Percentiles rank a stretch among this genome's conserved stretches.
Evolutionary conservation across 1,139 yeast genomes (phyloP).

Genomic region (Saccharomyces hybrid): DNA sequence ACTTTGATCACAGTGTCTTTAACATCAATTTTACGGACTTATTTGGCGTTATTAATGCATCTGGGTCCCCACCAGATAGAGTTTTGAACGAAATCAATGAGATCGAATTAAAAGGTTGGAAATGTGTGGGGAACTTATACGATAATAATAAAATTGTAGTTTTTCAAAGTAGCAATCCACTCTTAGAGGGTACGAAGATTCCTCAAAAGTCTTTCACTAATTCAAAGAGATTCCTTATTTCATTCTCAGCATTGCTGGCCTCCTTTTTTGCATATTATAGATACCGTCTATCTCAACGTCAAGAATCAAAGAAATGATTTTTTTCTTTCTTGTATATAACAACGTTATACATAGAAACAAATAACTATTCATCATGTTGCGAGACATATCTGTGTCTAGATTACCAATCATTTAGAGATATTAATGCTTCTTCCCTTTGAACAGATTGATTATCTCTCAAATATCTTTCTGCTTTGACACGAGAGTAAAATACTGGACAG

Average conservation of each 20-base stretch:
- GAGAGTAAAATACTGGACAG: slow-evolving; percentile 35
- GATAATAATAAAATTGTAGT: slow-evolving; percentile 2
- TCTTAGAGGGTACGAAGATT: not conserved
- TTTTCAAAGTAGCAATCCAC: not conserved
- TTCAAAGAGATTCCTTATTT: not conserved
- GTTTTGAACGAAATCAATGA: slow-evolving; percentile 14
- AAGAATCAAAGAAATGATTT: not conserved
- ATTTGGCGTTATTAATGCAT: slow-evolving; percentile 21
- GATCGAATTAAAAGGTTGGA: slow-evolving; percentile 22
- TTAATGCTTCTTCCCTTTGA: slow-evolving; percentile 7
- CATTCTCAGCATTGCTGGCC: slow-evolving; percentile 1
- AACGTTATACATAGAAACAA: not conserved
- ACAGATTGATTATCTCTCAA: slow-evolving; percentile 3
- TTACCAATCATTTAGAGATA: slow-evolving; percentile 14
- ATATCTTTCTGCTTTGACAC: slow-evolving; percentile 20
- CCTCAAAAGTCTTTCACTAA: not conserved
- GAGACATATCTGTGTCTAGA: not conserved
- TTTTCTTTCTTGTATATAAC: not conserved
- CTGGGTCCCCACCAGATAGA: slow-evolving; percentile 20
- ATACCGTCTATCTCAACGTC: not conserved
- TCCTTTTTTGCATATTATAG: slow-evolving; percentile 5
- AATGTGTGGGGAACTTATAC: slow-evolving; percentile 16
- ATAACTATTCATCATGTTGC: not conserved
- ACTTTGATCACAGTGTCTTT: slow-evolving; percentile 11
- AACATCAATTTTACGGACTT: slow-evolving; percentile 21